Percentiles rank a stretch among this genome's conserved stretches.
Conservation (phyloP, 306 rosid genomes). For the Pterocarpus santalinus region DNA sequence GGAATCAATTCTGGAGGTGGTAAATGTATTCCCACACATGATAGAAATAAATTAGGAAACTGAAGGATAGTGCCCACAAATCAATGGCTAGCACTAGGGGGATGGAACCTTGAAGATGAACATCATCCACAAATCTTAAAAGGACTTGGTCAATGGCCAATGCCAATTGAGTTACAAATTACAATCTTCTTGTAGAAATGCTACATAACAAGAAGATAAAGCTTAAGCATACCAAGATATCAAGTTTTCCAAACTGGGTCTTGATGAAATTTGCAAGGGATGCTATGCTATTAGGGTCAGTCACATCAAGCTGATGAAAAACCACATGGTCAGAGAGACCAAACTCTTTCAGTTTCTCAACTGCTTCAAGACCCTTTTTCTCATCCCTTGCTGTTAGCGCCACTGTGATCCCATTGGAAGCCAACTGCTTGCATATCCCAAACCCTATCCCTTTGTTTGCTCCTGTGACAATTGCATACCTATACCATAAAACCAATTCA, state of each 20-base stretch:
- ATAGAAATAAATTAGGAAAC: too few relatives aligned
- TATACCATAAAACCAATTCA: slow-evolving; percentile 5
- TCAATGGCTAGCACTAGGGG: too few relatives aligned
- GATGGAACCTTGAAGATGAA: too few relatives aligned
- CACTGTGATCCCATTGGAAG: slow-evolving; percentile 49
- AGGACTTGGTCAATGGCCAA: too few relatives aligned
- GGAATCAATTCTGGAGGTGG: too few relatives aligned
- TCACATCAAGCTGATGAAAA: slow-evolving; percentile 51
- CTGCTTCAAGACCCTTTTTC: slow-evolving; percentile 51
- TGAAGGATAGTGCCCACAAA: too few relatives aligned
- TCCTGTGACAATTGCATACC: slow-evolving; percentile 58
- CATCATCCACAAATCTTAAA: too few relatives aligned
- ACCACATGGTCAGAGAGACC: slow-evolving; percentile 23
- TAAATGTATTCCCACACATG: too few relatives aligned
- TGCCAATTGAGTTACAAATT: too few relatives aligned
- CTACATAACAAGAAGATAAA: not conserved
- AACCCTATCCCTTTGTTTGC: slow-evolving; percentile 57
- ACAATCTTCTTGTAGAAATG: not conserved
- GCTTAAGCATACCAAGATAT: slow-evolving; percentile 48
- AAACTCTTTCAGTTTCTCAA: slow-evolving; percentile 38
- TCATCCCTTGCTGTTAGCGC: slow-evolving; percentile 55
- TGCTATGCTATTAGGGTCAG: slow-evolving; percentile 27
- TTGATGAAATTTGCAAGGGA: slow-evolving; percentile 48
- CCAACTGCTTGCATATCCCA: slow-evolving; percentile 43
- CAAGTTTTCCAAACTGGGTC: slow-evolving; percentile 49